Base-by-base conservation (phyloP, 106 monocot species). In the Acorus gramineus region DNA sequence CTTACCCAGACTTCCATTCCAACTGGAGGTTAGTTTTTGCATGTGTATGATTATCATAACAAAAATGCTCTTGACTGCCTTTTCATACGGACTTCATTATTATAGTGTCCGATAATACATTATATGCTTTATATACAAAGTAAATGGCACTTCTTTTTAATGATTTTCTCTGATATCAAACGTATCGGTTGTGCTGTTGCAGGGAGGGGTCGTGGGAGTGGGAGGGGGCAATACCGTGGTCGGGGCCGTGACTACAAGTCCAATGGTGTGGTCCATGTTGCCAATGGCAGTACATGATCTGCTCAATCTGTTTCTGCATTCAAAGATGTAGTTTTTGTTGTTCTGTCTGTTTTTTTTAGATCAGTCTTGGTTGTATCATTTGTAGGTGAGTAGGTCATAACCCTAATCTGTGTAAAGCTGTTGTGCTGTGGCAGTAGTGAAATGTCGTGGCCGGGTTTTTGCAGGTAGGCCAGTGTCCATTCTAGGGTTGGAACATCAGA, bases 161-260 rank as follows among this genome's bases (percentile, higher is more conserved):
- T 28, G 28, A 28, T 28, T 28, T 28, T 28, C 28, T 28, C 28
- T 28, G 28, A 28, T 28, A 28, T 28, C 28, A 28, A 28, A 28
- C 28, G 28, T 28, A 28, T 28, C 28, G 28, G 28, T 28, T 28
- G 1, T 1, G 28, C 28, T 28, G n/a, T 70, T 53, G 57, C 76
- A 83, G 75, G 63, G 8, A 62, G 69, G 11, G 83, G 86, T 28
- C 82, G 80, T 68, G 86, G 77, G 2, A 76, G 82, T 46, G 86
- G 83, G 7, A 72, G 86, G 53, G 86, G 77, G 3, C 67, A 11
- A 12, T 43, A 11, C 49, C 79, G 83, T 64, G 82, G 82, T 12
- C 51, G 80, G 49, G 77, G 79, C 6, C 79, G 74, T 59, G 73
- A 61, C 11, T 64, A 46, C 13, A 70, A 67, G 51, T 51, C 82